Evolutionary conservation across 164 flowering plant species (phyloP).

Genomic region (Macadamia tetraphylla): DNA sequence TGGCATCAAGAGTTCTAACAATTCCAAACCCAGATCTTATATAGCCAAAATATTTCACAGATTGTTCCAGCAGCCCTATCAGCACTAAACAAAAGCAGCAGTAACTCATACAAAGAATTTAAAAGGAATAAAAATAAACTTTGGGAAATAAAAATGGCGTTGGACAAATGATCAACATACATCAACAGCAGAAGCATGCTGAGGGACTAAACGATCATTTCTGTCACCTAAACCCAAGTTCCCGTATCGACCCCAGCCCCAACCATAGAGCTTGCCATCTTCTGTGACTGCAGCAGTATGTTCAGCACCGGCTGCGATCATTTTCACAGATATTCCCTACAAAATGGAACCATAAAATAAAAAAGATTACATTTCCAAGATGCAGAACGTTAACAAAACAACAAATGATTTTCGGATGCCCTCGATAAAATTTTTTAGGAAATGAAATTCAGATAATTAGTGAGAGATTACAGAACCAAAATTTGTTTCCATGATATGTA

Average conservation of each 20-base stretch:
- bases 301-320: conserved; percentile 99
- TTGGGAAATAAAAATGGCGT: background rate
- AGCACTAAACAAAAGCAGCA: background rate
- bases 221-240: conserved; percentile 97
- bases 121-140: background rate
- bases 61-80: background rate
- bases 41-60: too few species aligned
- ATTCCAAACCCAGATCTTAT: background rate
- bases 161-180: conserved; percentile 34
- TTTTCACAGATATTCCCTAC: conserved; percentile 77
- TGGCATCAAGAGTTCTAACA: background rate
- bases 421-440: background rate
- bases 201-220: conserved; percentile 79
- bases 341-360: conserved; percentile 10
- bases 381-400: background rate
- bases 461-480: background rate
- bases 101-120: background rate
- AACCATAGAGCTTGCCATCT: conserved; percentile 90
- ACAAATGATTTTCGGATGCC: background rate
- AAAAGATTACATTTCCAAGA: background rate
- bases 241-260: conserved; percentile 99
- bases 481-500: too few species aligned
- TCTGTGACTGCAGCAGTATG: conserved; percentile 95
- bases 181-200: conserved; percentile 55
- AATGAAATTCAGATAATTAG: background rate